Evolutionary conservation across 176 grass and related monocot genomes (phyloP).

Genomic region (Saccharum spontaneum): DNA sequence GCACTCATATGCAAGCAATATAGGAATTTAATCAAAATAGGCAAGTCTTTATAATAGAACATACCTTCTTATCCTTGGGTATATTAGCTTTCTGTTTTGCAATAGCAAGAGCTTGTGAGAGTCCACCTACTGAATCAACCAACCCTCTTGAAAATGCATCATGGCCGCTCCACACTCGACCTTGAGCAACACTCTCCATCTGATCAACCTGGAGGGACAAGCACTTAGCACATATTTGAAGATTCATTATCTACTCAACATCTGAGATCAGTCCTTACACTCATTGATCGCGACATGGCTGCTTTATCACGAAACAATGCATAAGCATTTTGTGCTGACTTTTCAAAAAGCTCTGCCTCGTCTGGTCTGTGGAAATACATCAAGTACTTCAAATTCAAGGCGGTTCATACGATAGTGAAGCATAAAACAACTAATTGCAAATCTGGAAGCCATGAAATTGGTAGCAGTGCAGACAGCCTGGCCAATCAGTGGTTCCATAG

Average conservation of each 20-base stretch:
- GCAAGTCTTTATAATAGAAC: conserved; percentile 5
- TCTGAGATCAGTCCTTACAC: conserved; percentile 50
- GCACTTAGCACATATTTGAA: conserved; percentile 30
- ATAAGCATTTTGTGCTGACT: conserved; percentile 78
- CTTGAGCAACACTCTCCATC: conserved; percentile 97
- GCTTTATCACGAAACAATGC: conserved; percentile 91
- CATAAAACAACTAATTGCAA: conserved; percentile 16
- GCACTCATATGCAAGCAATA: not conserved
- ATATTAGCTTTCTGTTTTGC: conserved; percentile 96
- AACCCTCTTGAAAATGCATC: conserved; percentile 87
- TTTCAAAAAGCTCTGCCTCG: conserved; percentile 82
- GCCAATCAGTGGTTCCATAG: conserved; percentile 12
- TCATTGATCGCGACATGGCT: conserved; percentile 88
- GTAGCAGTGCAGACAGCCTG: not conserved
- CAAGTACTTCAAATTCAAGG: conserved; percentile 24
- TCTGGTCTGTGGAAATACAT: conserved; percentile 62
- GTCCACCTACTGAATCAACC: conserved; percentile 90
- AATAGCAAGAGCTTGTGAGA: conserved; percentile 87
- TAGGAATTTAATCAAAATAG: not conserved
- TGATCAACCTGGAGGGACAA: conserved; percentile 72
- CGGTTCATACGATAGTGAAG: conserved; percentile 7
- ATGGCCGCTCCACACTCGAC: conserved; percentile 90
- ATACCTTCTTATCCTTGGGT: conserved; percentile 75
- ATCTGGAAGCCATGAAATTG: conserved; percentile 1
- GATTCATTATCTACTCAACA: conserved; percentile 32